Conservation (phyloP, 1,284 basidiomycete genomes). For the Leccinum brunneo-olivaceum region DNA sequence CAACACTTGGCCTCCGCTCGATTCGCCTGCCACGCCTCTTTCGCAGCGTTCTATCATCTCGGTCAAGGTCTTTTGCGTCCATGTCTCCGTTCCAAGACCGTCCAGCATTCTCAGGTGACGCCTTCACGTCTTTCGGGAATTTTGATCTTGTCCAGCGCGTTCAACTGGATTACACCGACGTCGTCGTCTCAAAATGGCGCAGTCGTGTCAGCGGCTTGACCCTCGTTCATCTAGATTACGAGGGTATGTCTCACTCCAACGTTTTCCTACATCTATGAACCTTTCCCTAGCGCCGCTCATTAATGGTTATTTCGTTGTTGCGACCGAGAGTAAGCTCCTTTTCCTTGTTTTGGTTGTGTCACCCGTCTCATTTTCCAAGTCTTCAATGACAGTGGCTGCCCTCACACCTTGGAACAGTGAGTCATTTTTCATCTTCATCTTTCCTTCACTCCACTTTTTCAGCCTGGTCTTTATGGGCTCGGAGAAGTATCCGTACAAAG, state of each 20-base stretch:
- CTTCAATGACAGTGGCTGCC: slow-evolving; percentile 89
- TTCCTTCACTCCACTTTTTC: slow-evolving; percentile 4
- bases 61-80: slow-evolving; percentile 20
- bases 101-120: slow-evolving; percentile 7
- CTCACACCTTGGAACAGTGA: slow-evolving; percentile 91
- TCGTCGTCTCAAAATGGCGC: slow-evolving; percentile 78
- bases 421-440: slow-evolving; percentile 20
- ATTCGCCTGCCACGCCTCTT: slow-evolving; percentile 10
- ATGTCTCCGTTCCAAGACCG: slow-evolving; percentile 25
- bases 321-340: slow-evolving; percentile 75
- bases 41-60: slow-evolving; percentile 15
- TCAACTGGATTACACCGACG: slow-evolving; percentile 70
- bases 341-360: not conserved
- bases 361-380: slow-evolving; percentile 40
- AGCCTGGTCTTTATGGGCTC: slow-evolving; percentile 93
- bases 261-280: slow-evolving; percentile 5
- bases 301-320: slow-evolving; percentile 89
- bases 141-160: slow-evolving; percentile 74
- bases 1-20: slow-evolving; percentile 18
- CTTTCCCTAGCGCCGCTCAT: slow-evolving; percentile 68
- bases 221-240: slow-evolving; percentile 77
- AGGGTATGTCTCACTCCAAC: slow-evolving; percentile 42
- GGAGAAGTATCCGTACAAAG: slow-evolving; percentile 94
- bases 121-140: slow-evolving; percentile 46
- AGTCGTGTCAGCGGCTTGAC: slow-evolving; percentile 75